Percentiles rank a stretch among this genome's conserved stretches.
These are phyloP conservation scores for Xerocomus brunneocitrinus DNA, from an alignment of 768 basidiomycete species.

Conservation along the genomic window DNA sequence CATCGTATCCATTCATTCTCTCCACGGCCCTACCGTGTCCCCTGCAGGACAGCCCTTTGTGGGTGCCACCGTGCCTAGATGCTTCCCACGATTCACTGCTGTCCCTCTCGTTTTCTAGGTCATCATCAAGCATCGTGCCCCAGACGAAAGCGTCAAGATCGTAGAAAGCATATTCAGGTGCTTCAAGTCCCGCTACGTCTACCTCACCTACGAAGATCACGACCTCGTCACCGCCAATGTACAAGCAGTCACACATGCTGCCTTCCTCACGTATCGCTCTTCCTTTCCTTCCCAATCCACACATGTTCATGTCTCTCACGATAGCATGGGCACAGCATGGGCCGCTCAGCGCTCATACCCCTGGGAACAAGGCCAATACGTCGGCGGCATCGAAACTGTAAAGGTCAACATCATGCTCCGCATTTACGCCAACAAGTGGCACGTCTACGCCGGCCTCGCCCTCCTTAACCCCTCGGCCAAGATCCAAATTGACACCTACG, in stretches of 20 bases:
- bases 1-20: constrained; percentile 90
- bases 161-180: constrained; percentile 82
- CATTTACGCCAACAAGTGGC: constrained; percentile 97
- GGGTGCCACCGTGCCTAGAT: constrained; percentile 19
- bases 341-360: constrained; percentile 71
- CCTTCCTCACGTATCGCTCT: constrained; percentile 80
- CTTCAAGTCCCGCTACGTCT: constrained; percentile 81
- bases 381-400: constrained; percentile 95
- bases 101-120: constrained; percentile 45
- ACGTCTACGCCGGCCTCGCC: constrained; percentile 98
- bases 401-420: constrained; percentile 94
- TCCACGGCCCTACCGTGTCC: constrained; percentile 90
- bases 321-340: constrained; percentile 99
- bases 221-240: constrained; percentile 97
- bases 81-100: background rate
- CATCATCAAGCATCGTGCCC: constrained; percentile 80
- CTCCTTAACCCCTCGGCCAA: constrained; percentile 92
- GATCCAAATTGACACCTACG: constrained; percentile 87
- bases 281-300: background rate
- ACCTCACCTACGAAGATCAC: constrained; percentile 94
- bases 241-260: constrained; percentile 96
- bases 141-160: constrained; percentile 62
- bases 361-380: constrained; percentile 94
- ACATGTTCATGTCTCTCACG: constrained; percentile 5
- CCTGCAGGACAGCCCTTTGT: constrained; percentile 90